Conservation (phyloP, 163 green algal species). For the Chlorella variabilis region DNA sequence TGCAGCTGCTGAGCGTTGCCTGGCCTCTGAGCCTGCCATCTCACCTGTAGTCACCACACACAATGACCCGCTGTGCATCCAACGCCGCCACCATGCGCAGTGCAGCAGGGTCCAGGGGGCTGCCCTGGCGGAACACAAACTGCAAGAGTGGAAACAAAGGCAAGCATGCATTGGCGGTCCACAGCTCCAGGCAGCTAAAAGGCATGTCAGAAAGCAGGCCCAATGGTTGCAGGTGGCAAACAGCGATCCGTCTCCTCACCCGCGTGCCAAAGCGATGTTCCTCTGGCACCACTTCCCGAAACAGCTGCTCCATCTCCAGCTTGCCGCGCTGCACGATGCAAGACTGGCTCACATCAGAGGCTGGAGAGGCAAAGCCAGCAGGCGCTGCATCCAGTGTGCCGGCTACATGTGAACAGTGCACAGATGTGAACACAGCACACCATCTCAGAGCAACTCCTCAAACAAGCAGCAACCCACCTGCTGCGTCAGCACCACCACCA, state of each 20-base stretch:
- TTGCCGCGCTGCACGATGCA: slow-evolving; percentile 38
- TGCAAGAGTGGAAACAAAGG: slow-evolving; percentile 10
- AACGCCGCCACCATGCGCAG: slow-evolving; percentile 53
- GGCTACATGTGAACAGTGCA: too few species aligned
- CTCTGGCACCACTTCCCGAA: slow-evolving; percentile 37
- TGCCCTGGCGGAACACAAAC: slow-evolving; percentile 65
- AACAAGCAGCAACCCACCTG: neutral
- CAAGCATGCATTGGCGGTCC: neutral
- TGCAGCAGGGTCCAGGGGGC: slow-evolving; percentile 48
- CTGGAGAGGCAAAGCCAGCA: too few species aligned
- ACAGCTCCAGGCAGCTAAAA: too few species aligned
- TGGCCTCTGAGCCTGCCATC: too few species aligned
- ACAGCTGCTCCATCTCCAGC: slow-evolving; percentile 61
- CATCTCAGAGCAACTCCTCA: too few species aligned
- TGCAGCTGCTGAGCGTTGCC: too few species aligned
- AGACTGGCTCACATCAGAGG: neutral
- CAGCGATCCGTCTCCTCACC: neutral
- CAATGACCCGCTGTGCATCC: slow-evolving; percentile 44
- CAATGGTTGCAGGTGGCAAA: neutral
- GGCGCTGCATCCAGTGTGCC: too few species aligned
- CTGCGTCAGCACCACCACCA: slow-evolving; percentile 54
- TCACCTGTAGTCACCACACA: slow-evolving; percentile 47
- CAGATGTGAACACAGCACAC: neutral
- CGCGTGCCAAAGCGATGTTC: neutral
- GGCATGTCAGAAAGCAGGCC: too few species aligned